phyloP scores from a whole-genome alignment of 1,284 basidiomycete genomes.

The Athelia sp. region DNA sequence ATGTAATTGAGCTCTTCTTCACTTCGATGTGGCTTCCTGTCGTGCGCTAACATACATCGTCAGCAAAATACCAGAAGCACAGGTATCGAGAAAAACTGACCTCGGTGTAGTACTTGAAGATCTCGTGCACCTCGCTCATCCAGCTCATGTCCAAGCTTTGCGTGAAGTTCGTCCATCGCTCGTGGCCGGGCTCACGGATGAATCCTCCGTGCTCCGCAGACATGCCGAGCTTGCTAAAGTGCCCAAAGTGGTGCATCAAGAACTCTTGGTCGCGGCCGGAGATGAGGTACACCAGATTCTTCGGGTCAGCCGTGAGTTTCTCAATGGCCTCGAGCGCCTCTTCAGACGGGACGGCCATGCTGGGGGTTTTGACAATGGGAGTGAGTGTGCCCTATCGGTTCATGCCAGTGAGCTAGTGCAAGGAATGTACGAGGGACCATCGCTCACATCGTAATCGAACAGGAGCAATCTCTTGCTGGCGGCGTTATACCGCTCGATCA shows the following conservation, averaged over 20 bases:
- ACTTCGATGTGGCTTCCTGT: conserved; percentile 94
- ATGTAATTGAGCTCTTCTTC: conserved; percentile 96
- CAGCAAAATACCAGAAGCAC: conserved; percentile 1
- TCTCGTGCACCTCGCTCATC: conserved; percentile 94
- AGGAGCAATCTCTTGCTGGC: conserved; percentile 87
- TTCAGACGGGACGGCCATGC: conserved; percentile 80
- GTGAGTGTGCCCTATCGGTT: conserved; percentile 80
- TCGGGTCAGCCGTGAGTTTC: conserved; percentile 71
- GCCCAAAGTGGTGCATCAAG: conserved; percentile 88
- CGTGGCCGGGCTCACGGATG: conserved; percentile 67
- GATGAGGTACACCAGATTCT: conserved; percentile 95
- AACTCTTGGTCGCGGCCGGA: conserved; percentile 95
- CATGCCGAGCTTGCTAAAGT: conserved; percentile 82
- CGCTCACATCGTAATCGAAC: conserved; percentile 93
- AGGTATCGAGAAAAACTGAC: conserved; percentile 26
- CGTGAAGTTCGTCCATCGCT: conserved; percentile 86
- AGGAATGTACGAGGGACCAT: too few species aligned
- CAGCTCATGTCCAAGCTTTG: conserved; percentile 93
- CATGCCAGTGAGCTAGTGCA: neutral
- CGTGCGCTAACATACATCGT: conserved; percentile 43
- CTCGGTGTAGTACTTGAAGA: conserved; percentile 97
- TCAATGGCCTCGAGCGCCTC: conserved; percentile 75
- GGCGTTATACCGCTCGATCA: conserved; percentile 63
- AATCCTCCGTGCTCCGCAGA: conserved; percentile 97
- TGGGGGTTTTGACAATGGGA: conserved; percentile 93